Evolutionary conservation across 75 land plant genomes (phyloP), one percentile per base, ranked within the genome.

Genomic region (Azolla pinnata): DNA sequence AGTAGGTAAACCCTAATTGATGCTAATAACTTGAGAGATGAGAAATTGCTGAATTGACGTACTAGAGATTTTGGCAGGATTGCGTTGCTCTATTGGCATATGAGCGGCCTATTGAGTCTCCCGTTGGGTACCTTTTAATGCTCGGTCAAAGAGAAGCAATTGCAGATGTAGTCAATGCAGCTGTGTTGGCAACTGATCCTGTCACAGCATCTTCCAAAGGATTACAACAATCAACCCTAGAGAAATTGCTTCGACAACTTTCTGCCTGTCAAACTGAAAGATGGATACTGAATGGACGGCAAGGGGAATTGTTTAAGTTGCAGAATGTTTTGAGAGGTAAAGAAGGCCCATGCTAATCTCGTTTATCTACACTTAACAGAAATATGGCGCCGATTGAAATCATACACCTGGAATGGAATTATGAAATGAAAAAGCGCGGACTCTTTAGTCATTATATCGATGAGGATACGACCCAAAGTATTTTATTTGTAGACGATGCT

Each of bases 71-170:
- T 29, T 48, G 57, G 19, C 66, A 92, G 86, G 97, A 88, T 51
- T 71, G 71, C 61, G 56, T 83, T 69, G 89, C 95, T 27, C 64
- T 92, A 68, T 71, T 92, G 61, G 97, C 97, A 26, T 92, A 92
- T 71, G 85, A 82, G 71, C 66, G 83, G 4, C 97, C 95, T 0
- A 54, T 59, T 25, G 73, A 74, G 35, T 82, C 89, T 0, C 51
- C 74, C 14, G 85, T 92, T 27, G 85, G 89, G 4, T 80, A 92
- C 65, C 77, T 87, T 19, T 77, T 92, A 26, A 58, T 75, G 17
- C 51, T 70, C 2, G 56, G 74, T 16, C 89, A 92, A 48, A 67
- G 86, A 8, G 97, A 92, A 33, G 59, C 73, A 20, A 81, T 84
- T 30, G 97, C 97, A 20, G 95, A 92, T 71, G 81, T 86, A 16